phyloP scores from a whole-genome alignment of 202 grass and related monocot genomes.

The Schoenoplectus tabernaemontani region DNA sequence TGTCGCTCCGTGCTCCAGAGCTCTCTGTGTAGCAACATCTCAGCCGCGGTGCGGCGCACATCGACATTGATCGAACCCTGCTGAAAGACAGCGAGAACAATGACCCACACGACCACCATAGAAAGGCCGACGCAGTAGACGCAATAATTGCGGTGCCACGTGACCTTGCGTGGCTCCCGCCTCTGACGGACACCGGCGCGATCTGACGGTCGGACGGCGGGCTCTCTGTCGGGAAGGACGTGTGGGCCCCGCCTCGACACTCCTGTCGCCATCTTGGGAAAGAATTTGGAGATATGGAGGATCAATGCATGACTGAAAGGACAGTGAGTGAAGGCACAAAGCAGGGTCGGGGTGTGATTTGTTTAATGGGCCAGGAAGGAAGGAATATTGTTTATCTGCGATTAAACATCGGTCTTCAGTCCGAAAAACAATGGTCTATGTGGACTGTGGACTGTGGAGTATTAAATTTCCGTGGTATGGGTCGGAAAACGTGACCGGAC shows the following conservation, averaged over 20 bases:
- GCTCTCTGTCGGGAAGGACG: constrained; percentile 9
- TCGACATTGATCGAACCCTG: constrained; percentile 46
- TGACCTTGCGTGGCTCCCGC: constrained; percentile 3
- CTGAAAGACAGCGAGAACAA: constrained; percentile 59
- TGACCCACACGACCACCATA: constrained; percentile 46
- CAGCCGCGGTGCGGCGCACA: constrained; percentile 17
- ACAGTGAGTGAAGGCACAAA: neutral
- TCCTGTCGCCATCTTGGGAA: constrained; percentile 14
- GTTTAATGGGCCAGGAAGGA: neutral
- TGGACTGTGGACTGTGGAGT: neutral
- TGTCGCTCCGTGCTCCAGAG: neutral
- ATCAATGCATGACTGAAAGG: constrained; percentile 37
- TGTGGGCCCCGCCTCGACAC: constrained; percentile 28
- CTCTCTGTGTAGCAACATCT: constrained; percentile 2
- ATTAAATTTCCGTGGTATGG: neutral
- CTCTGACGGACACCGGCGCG: constrained; percentile 21
- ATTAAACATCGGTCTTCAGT: neutral
- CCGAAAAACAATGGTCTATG: neutral
- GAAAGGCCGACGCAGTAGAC: constrained; percentile 48
- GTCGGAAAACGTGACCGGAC: neutral
- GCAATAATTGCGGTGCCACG: constrained; percentile 43
- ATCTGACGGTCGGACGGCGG: constrained; percentile 7
- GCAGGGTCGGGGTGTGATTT: constrained; percentile 1
- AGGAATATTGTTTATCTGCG: neutral
- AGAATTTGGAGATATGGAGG: neutral